These are phyloP conservation scores for Rhynchospora breviuscula DNA, from an alignment of 176 grass and related monocot species.

Conservation along the genomic window DNA sequence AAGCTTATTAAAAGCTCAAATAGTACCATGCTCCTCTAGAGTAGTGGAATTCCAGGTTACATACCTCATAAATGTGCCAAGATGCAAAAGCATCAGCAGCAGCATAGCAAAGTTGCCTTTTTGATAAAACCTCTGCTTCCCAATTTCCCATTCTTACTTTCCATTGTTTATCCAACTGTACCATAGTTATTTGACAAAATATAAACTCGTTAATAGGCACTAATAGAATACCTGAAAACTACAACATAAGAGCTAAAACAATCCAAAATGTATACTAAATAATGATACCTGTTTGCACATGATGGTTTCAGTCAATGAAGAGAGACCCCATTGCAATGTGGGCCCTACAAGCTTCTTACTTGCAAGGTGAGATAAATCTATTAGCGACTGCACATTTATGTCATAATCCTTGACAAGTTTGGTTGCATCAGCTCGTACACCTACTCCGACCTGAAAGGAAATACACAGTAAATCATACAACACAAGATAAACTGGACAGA, in stretches of 20 bases:
- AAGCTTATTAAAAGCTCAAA: background rate
- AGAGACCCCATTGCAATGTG: conserved; percentile 55
- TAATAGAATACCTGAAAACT: background rate
- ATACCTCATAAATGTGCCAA: conserved; percentile 81
- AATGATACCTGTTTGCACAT: conserved; percentile 57
- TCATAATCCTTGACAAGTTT: conserved; percentile 75
- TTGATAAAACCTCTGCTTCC: conserved; percentile 53
- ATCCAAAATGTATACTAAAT: background rate
- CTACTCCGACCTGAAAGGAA: conserved; percentile 67
- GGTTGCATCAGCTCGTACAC: conserved; percentile 63
- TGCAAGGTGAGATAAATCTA: conserved; percentile 70
- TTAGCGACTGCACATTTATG: conserved; percentile 53
- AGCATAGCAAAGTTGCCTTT: conserved; percentile 72
- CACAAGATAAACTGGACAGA: background rate
- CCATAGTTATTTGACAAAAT: background rate
- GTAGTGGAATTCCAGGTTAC: background rate
- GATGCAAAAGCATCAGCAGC: conserved; percentile 89
- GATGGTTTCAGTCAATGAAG: conserved; percentile 74
- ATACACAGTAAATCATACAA: background rate
- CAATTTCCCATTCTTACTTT: conserved; percentile 89
- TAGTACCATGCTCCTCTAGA: background rate
- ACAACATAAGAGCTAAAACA: background rate
- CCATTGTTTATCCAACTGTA: conserved; percentile 55
- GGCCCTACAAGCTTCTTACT: conserved; percentile 49
- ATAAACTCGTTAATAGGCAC: background rate